A percentile compares a stretch with the other conserved stretches of the same genome.
Conservation (phyloP, 306 rosid genomes). For the Fragaria vesca region DNA sequence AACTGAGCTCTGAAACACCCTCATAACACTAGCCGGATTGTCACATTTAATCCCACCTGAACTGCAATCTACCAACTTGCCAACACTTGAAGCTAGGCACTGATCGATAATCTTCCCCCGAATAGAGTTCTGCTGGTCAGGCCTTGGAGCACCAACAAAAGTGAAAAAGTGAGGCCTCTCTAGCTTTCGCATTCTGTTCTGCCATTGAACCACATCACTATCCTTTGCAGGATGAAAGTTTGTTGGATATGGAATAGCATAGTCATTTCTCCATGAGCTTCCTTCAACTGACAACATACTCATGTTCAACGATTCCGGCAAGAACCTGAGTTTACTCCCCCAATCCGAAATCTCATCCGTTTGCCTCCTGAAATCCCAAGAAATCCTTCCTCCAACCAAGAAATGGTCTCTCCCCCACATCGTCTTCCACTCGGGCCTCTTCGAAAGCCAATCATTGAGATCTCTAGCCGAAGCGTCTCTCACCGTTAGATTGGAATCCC, state of each 20-base stretch:
- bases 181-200: conserved; percentile 39
- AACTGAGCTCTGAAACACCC: conserved; percentile 53
- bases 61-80: conserved; percentile 68
- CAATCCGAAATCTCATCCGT: conserved; percentile 52
- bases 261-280: conserved; percentile 87
- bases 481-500: conserved; percentile 50
- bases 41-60: conserved; percentile 55
- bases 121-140: conserved; percentile 48
- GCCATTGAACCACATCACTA: conserved; percentile 49
- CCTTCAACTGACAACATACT: conserved; percentile 82
- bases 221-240: conserved; percentile 59
- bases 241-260: conserved; percentile 84
- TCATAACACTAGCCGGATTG: conserved; percentile 53
- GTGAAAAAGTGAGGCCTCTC: conserved; percentile 54
- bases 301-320: conserved; percentile 77
- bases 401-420: conserved; percentile 92
- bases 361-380: conserved; percentile 92
- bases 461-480: conserved; percentile 64
- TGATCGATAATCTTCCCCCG: conserved; percentile 66
- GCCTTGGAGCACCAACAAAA: conserved; percentile 82
- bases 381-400: conserved; percentile 73
- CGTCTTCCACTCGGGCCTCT: conserved; percentile 56
- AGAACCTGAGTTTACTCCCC: conserved; percentile 79
- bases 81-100: conserved; percentile 44
- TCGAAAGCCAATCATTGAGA: conserved; percentile 46